A percentile compares a stretch with the other conserved stretches of the same genome.
Evolutionary conservation across 2,329 filamentous ascomycete genomes (phyloP).

Genomic region (Fusarium chaquense): DNA sequence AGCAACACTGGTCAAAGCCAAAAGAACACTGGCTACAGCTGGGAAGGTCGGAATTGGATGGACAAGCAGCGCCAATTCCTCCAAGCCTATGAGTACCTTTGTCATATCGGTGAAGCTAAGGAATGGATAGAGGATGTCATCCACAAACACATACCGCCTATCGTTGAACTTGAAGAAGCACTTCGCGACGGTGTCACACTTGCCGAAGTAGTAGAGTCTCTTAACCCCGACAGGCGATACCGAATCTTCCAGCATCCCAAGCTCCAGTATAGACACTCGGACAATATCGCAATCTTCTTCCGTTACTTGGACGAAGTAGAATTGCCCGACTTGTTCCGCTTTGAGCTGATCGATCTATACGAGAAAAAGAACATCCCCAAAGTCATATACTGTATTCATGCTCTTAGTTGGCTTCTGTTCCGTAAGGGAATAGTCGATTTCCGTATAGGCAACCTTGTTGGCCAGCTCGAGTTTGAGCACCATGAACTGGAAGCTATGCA

Average conservation of each 20-base stretch:
- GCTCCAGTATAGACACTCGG: slow-evolving; percentile 93
- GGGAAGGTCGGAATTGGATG: slow-evolving; percentile 96
- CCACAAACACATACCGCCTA: slow-evolving; percentile 85
- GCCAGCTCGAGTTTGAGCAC: slow-evolving; percentile 96
- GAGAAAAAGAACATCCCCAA: slow-evolving; percentile 99
- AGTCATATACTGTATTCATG: slow-evolving; percentile 98
- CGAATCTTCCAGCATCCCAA: slow-evolving; percentile 88
- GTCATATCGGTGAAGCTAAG: slow-evolving; percentile 98
- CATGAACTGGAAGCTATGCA: slow-evolving; percentile 98
- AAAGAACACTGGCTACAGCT: slow-evolving; percentile 70
- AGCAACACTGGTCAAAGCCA: slow-evolving; percentile 60
- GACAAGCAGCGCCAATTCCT: slow-evolving; percentile 97
- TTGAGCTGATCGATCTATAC: slow-evolving; percentile 96
- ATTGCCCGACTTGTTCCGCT: slow-evolving; percentile 93
- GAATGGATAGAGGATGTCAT: slow-evolving; percentile 98
- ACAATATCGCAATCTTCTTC: slow-evolving; percentile 98
- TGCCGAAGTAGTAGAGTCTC: slow-evolving; percentile 90
- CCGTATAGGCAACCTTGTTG: slow-evolving; percentile 94
- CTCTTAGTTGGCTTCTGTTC: slow-evolving; percentile 95
- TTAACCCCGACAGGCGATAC: slow-evolving; percentile 80
- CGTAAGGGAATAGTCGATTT: slow-evolving; percentile 96
- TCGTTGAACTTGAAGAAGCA: slow-evolving; percentile 93
- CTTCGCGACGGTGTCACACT: slow-evolving; percentile 92
- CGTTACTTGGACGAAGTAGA: slow-evolving; percentile 91
- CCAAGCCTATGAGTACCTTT: slow-evolving; percentile 97